These are phyloP conservation scores for Incumbomyces lentus DNA, from an alignment of 2,329 filamentous ascomycete species.

Conservation along the genomic window DNA sequence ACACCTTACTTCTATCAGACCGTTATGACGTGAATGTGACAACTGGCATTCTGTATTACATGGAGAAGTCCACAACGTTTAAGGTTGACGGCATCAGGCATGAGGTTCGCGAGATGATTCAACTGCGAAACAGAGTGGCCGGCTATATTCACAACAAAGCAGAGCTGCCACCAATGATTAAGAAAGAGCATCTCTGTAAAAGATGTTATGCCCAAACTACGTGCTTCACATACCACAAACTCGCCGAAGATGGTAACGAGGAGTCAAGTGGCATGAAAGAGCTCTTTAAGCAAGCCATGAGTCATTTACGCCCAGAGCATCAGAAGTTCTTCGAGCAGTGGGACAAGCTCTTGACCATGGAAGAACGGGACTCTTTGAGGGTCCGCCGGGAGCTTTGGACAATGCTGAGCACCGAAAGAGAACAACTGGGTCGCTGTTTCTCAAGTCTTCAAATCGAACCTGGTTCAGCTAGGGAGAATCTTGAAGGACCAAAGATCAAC, in stretches of 20 bases:
- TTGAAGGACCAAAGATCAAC: conserved; percentile 71
- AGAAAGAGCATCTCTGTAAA: conserved; percentile 68
- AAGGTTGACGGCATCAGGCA: conserved; percentile 75
- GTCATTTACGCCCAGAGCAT: conserved; percentile 63
- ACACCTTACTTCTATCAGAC: conserved; percentile 84
- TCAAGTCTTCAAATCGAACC: conserved; percentile 75
- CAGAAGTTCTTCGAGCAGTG: conserved; percentile 85
- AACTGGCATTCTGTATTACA: conserved; percentile 88
- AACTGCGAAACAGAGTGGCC: conserved; percentile 84
- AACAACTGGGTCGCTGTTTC: conserved; percentile 83
- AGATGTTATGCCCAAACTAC: conserved; percentile 83
- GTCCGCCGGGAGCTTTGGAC: conserved; percentile 89
- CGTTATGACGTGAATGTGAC: conserved; percentile 84
- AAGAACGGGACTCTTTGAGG: conserved; percentile 82
- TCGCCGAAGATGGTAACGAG: conserved; percentile 72
- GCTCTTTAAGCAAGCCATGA: conserved; percentile 71
- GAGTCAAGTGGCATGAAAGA: conserved; percentile 71
- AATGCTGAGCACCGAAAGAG: conserved; percentile 79
- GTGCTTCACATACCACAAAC: conserved; percentile 88
- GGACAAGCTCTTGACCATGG: conserved; percentile 85
- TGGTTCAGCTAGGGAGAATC: conserved; percentile 60
- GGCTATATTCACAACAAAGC: conserved; percentile 73
- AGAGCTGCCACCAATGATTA: conserved; percentile 76
- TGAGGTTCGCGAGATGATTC: conserved; percentile 91
- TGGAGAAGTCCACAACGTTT: conserved; percentile 78